These are phyloP conservation scores for Prunus mira DNA, from an alignment of 306 rosid species.

Conservation along the genomic window DNA sequence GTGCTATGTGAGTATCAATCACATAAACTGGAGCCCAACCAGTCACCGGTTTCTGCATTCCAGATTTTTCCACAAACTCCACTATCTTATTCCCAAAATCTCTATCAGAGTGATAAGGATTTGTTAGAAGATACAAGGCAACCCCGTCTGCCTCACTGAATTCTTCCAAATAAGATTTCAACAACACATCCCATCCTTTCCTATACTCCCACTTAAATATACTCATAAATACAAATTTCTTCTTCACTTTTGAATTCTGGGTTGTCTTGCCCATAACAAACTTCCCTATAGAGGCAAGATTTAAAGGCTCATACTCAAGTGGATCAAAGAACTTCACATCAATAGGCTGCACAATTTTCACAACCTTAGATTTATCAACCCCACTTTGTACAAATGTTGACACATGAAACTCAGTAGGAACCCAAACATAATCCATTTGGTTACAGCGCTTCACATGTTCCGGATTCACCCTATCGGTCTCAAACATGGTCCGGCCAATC, in stretches of 20 bases:
- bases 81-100: slow-evolving; percentile 72
- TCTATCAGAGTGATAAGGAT: slow-evolving; percentile 73
- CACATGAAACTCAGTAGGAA: slow-evolving; percentile 74
- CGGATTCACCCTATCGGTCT: slow-evolving; percentile 58
- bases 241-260: slow-evolving; percentile 5
- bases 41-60: slow-evolving; percentile 36
- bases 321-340: slow-evolving; percentile 88
- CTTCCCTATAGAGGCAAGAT: slow-evolving; percentile 44
- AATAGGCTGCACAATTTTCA: slow-evolving; percentile 77
- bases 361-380: slow-evolving; percentile 72
- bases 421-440: slow-evolving; percentile 81
- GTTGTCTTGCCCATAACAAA: slow-evolving; percentile 39
- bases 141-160: slow-evolving; percentile 53
- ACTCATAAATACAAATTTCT: slow-evolving; percentile 58
- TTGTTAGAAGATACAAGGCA: slow-evolving; percentile 60
- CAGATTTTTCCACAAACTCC: slow-evolving; percentile 60
- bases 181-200: slow-evolving; percentile 88
- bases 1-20: slow-evolving; percentile 66
- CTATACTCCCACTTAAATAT: slow-evolving; percentile 86
- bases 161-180: slow-evolving; percentile 63
- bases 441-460: slow-evolving; percentile 61
- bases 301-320: slow-evolving; percentile 40
- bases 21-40: slow-evolving; percentile 76
- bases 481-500: slow-evolving; percentile 87
- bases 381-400: slow-evolving; percentile 65